phyloP scores from a whole-genome alignment of 768 basidiomycete species.

The Ramaria rubella region DNA sequence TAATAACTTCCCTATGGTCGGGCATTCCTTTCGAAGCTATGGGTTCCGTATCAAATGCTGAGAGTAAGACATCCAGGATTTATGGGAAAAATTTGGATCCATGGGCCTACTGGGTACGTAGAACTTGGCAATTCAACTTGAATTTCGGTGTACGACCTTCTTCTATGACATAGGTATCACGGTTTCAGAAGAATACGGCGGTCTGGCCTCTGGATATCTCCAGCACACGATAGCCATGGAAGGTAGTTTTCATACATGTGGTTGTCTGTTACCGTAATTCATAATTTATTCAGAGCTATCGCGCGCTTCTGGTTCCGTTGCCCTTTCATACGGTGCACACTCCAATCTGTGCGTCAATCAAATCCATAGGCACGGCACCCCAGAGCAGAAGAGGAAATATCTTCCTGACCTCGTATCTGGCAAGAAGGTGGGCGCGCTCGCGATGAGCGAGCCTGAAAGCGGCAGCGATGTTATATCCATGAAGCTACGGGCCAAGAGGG shows the following conservation, averaged over 20 bases:
- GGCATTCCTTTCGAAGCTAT: conserved; percentile 16
- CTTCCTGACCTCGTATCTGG: conserved; percentile 76
- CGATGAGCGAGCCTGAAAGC: conserved; percentile 90
- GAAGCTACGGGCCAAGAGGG: conserved; percentile 74
- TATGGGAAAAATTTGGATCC: conserved; percentile 83
- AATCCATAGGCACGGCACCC: conserved; percentile 79
- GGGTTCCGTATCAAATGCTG: neutral
- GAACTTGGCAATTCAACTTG: too few relatives aligned
- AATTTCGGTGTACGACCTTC: conserved; percentile 18
- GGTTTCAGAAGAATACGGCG: conserved; percentile 73
- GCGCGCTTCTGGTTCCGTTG: conserved; percentile 84
- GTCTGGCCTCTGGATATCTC: conserved; percentile 76
- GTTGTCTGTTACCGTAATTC: neutral
- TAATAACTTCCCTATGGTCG: conserved; percentile 73
- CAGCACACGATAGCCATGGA: conserved; percentile 93
- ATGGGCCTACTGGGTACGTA: conserved; percentile 80
- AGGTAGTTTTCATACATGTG: conserved; percentile 29
- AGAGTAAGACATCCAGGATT: conserved; percentile 41
- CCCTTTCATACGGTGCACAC: conserved; percentile 87
- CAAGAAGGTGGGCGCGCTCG: conserved; percentile 79
- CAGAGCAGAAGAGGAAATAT: conserved; percentile 78
- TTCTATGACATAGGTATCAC: conserved; percentile 46
- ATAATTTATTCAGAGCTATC: conserved; percentile 48
- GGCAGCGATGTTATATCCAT: conserved; percentile 97
- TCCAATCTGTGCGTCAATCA: conserved; percentile 79